Evolutionary conservation across 306 rosid species (phyloP).

Genomic region (Malus domestica): DNA sequence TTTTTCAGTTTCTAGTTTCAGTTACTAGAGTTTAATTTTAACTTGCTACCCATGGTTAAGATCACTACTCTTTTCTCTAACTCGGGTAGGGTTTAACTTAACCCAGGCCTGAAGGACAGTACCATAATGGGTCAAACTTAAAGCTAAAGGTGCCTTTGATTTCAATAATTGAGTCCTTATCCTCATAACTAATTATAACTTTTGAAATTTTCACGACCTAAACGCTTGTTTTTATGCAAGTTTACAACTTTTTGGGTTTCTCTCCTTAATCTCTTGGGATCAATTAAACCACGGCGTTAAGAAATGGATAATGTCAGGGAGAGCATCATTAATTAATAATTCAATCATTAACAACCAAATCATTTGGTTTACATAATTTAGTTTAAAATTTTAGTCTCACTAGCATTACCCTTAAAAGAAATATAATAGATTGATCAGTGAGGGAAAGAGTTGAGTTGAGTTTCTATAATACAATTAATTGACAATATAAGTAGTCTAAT

Average conservation of each 20-base stretch:
- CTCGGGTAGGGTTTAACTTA: background rate
- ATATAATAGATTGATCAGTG: background rate
- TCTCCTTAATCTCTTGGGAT: background rate
- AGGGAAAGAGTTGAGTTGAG: no score
- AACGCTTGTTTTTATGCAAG: background rate
- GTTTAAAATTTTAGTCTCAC: no score
- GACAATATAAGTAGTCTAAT: no score
- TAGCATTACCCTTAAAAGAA: no score
- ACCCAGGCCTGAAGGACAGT: background rate
- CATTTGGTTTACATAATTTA: no score
- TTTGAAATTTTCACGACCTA: background rate
- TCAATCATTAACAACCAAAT: no score
- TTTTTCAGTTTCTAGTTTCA: background rate
- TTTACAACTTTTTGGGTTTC: background rate
- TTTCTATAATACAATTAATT: no score
- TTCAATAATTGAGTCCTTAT: background rate
- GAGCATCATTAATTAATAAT: no score
- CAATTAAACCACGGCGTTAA: background rate
- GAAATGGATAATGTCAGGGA: no score
- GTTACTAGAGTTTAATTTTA: background rate
- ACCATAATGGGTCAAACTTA: constrained; percentile 1
- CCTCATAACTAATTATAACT: background rate
- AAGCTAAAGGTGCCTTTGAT: background rate
- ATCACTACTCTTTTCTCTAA: background rate
- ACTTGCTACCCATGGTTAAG: background rate